Conservation (phyloP, 148 eudicot species). For the Vaccinium vitisidaea region DNA sequence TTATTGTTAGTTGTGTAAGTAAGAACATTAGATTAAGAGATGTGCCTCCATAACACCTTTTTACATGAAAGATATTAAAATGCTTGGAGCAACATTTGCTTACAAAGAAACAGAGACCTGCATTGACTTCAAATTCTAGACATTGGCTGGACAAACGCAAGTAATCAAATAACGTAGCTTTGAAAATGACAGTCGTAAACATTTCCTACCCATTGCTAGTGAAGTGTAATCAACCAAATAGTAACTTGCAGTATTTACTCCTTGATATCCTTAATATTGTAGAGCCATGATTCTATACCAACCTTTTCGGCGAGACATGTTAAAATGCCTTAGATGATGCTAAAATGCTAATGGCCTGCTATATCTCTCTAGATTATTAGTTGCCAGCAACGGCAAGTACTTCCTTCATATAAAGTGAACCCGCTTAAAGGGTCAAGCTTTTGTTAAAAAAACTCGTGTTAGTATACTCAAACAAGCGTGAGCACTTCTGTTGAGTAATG, state of each 20-base stretch:
- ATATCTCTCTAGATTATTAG: not conserved
- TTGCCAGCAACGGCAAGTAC: not conserved
- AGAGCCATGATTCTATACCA: not conserved
- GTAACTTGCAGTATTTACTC: not conserved
- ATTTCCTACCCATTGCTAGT: not conserved
- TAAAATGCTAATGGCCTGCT: not conserved
- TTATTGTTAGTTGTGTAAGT: no score
- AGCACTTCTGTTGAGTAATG: not conserved
- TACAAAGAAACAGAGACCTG: slow-evolving; percentile 12
- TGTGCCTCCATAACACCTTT: not conserved
- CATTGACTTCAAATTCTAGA: not conserved
- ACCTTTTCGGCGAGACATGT: not conserved
- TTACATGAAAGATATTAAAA: not conserved
- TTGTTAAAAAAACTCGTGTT: not conserved
- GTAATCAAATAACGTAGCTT: not conserved
- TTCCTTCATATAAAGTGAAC: not conserved
- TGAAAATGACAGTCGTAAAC: not conserved
- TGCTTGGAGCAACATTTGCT: slow-evolving; percentile 88
- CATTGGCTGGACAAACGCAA: not conserved
- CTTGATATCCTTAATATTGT: not conserved
- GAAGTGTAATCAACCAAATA: not conserved
- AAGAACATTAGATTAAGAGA: not conserved
- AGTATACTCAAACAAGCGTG: not conserved
- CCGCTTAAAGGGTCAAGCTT: not conserved
- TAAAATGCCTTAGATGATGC: not conserved